Evolutionary conservation across 768 basidiomycete genomes (phyloP), one percentile per base, ranked within the genome.

Genomic region (Kockovaella imperatae): DNA sequence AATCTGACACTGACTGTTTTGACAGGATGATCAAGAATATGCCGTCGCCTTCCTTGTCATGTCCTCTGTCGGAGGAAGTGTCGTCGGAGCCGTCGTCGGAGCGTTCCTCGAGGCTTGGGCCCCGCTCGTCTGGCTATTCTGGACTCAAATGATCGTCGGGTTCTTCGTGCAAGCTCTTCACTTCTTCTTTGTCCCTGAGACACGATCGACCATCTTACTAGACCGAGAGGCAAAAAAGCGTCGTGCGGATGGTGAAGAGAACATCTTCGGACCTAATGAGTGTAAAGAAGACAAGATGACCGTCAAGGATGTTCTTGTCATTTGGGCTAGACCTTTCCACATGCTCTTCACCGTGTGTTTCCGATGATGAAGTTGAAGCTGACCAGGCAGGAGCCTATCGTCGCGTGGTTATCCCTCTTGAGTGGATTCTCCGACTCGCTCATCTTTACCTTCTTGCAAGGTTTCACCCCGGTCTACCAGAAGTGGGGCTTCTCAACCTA

Each of bases 361-460:
- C 31, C 31, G 31, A 32, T 32, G 31, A 32, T 10, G 31, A 32
- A 17, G 17, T 10, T 17, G 10, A 17, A 32, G 17, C 11, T 32
- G 31, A 32, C 31, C 31, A n/a, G n/a, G 6, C 50, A 44, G 11
- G 68, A 70, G 46, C 67, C 67, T 3, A 68, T 68, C 57, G 64
- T 70, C 23, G 50, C 64, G 4, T 67, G 49, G 28, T 54, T 60
- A 18, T 68, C 67, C 17, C 59, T 70, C 5, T 47, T 70, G 5
- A 60, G 57, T 20, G 68, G 68, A 15, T 70, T 70, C 57, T 42
- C 39, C n/a, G 67, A 68, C 40, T 59, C 64, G 24, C 51, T 70
- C 14, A 67, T 70, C 54, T 70, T 70, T 54, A 68, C 57, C 29
- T 68, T 68, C 56, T 44, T 70, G 15, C 59, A 70, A 38, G 58